Percentiles rank a stretch among this genome's conserved stretches.
Evolutionary conservation across 1,139 yeast genomes (phyloP).

Genomic region (Geotrichum candidum): DNA sequence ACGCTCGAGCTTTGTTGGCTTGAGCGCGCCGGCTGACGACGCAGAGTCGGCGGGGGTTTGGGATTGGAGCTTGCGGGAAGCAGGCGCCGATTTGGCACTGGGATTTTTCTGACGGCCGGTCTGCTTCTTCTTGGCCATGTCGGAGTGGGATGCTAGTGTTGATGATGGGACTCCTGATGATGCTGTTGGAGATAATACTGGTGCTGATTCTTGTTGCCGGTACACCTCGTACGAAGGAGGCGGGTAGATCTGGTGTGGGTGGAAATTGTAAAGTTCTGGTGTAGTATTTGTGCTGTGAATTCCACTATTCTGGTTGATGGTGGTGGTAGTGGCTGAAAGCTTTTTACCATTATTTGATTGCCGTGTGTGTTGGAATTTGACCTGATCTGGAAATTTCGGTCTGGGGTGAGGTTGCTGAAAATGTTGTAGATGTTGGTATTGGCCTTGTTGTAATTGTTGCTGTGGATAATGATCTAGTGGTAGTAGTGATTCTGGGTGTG

Average conservation of each 20-base stretch:
- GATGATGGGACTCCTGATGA: not conserved
- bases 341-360: not conserved
- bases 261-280: not conserved
- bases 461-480: not conserved
- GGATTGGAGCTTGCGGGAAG: not conserved
- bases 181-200: not conserved
- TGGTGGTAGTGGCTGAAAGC: not conserved
- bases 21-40: not conserved
- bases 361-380: not conserved
- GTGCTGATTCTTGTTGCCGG: not conserved
- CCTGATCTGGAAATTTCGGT: not conserved
- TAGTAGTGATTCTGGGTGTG: not conserved
- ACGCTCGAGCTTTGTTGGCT: not conserved
- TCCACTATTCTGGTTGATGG: not conserved
- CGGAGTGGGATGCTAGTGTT: not conserved
- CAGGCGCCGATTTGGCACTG: not conserved
- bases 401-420: not conserved
- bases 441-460: not conserved
- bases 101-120: not conserved
- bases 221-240: not conserved
- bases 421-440: not conserved
- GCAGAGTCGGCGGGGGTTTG: not conserved
- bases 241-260: not conserved
- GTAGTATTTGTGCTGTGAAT: not conserved
- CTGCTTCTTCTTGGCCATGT: not conserved